These are phyloP conservation scores for Penicillium odoratum DNA, from an alignment of 495 filamentous ascomycete species.

Conservation along the genomic window DNA sequence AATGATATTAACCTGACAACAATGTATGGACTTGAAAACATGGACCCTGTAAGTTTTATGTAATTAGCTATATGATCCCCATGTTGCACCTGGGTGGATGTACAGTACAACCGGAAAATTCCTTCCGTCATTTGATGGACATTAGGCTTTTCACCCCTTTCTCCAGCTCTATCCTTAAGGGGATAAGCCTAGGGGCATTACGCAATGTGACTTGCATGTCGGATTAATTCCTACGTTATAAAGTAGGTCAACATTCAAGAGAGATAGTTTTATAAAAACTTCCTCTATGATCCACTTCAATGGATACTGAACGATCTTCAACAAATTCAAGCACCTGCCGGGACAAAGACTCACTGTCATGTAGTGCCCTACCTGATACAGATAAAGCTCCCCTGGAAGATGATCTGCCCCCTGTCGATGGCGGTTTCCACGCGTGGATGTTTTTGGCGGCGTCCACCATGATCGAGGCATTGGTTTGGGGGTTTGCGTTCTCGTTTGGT, in stretches of 20 bases:
- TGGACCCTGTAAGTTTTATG: no score
- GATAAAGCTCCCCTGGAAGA: neutral
- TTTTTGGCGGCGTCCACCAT: slow-evolving; percentile 21
- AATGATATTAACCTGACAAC: no score
- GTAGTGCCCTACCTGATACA: neutral
- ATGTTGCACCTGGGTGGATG: neutral
- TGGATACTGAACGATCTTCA: slow-evolving; percentile 7
- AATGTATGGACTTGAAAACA: no score
- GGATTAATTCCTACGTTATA: neutral
- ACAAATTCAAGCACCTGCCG: neutral
- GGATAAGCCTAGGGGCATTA: neutral
- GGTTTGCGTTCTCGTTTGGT: slow-evolving; percentile 28
- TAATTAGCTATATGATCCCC: neutral
- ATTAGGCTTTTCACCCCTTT: slow-evolving; percentile 11
- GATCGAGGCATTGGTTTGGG: slow-evolving; percentile 25
- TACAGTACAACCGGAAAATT: slow-evolving; percentile 6
- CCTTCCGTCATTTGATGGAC: slow-evolving; percentile 18
- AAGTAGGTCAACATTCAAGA: slow-evolving; percentile 2
- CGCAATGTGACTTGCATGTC: slow-evolving; percentile 14
- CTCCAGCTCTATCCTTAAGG: neutral
- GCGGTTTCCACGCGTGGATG: slow-evolving; percentile 24
- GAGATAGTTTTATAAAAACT: neutral
- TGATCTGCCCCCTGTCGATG: slow-evolving; percentile 17
- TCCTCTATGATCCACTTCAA: neutral
- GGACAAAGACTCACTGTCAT: slow-evolving; percentile 6